Conservation (phyloP, 495 filamentous ascomycete genomes). For the Aspergillus asperescens region DNA sequence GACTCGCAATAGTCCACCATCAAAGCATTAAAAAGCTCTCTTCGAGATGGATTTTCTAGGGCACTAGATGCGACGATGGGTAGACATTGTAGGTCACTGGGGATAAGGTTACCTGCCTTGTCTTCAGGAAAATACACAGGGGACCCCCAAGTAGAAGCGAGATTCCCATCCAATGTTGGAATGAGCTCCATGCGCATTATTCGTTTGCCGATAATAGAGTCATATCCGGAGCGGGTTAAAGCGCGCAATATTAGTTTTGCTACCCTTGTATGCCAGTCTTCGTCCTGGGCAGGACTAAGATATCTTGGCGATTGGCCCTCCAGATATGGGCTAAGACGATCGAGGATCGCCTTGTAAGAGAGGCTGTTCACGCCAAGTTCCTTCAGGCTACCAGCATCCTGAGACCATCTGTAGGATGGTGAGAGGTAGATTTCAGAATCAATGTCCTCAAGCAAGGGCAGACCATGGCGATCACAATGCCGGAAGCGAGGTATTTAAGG, state of each 20-base stretch:
- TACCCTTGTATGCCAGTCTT: conserved; percentile 2
- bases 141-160: too few relatives aligned
- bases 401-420: neutral
- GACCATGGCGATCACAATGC: neutral
- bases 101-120: neutral
- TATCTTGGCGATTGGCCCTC: neutral
- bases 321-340: neutral
- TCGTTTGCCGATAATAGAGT: neutral
- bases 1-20: neutral
- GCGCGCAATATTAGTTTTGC: neutral
- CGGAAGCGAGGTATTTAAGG: neutral
- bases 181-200: neutral
- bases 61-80: neutral
- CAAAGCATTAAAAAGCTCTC: neutral
- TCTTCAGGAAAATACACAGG: neutral
- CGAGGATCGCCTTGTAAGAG: neutral
- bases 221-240: neutral
- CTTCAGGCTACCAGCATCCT: neutral
- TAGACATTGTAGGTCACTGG: neutral
- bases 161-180: neutral
- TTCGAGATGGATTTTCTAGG: neutral
- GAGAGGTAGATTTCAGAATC: neutral
- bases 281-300: neutral
- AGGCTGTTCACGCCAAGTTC: neutral
- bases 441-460: neutral